phyloP scores from a whole-genome alignment of 2,329 filamentous ascomycete species.

The Colletotrichum aenigma region DNA sequence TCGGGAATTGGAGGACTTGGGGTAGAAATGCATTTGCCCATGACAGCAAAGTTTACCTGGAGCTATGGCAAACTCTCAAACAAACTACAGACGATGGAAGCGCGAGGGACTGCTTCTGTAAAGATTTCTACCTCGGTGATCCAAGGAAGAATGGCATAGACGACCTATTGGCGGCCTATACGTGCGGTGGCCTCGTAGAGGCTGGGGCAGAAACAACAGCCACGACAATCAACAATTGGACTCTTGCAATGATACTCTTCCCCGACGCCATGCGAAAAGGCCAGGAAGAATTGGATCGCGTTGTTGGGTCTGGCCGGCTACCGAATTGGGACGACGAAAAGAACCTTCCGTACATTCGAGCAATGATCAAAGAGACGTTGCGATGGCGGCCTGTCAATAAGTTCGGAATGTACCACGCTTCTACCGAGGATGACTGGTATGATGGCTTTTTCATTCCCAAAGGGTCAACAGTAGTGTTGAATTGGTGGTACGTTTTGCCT shows the following conservation, averaged over 20 bases:
- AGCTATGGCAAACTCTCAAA: neutral
- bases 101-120: neutral
- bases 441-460: constrained; percentile 44
- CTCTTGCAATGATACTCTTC: neutral
- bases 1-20: neutral
- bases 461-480: neutral
- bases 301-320: neutral
- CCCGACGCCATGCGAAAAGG: neutral
- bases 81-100: neutral
- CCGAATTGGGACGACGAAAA: constrained; percentile 43
- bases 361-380: constrained; percentile 45
- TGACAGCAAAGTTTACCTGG: neutral
- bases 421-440: constrained; percentile 55
- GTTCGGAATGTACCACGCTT: constrained; percentile 56
- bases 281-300: neutral
- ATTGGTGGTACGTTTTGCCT: neutral
- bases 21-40: neutral
- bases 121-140: neutral
- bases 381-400: constrained; percentile 58
- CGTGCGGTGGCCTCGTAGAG: neutral
- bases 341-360: constrained; percentile 39
- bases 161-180: neutral
- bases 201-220: neutral
- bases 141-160: neutral
- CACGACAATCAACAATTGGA: neutral